Conservation (phyloP, 495 filamentous ascomycete genomes). For the Aspergillus saccharolyticus region DNA sequence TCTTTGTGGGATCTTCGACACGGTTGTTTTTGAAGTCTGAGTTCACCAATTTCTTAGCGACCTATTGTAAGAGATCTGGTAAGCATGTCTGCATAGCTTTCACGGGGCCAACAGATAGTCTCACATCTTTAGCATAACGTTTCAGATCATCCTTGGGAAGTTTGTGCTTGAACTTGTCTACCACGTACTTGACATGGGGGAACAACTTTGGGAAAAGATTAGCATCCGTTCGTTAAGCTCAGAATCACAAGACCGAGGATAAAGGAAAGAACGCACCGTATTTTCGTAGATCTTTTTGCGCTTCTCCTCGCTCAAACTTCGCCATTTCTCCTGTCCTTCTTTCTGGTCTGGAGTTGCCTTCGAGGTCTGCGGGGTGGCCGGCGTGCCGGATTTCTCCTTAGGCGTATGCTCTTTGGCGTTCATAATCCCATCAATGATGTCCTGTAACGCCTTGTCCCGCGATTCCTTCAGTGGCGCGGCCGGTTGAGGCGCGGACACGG, state of each 20-base stretch:
- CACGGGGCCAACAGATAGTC: slow-evolving; percentile 5
- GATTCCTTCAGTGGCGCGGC: slow-evolving; percentile 60
- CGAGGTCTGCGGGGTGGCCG: slow-evolving; percentile 43
- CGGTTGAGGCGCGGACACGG: slow-evolving; percentile 57
- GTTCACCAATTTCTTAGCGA: slow-evolving; percentile 77
- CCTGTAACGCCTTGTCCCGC: slow-evolving; percentile 65
- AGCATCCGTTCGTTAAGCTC: background rate
- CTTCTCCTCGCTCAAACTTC: slow-evolving; percentile 71
- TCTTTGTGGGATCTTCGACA: slow-evolving; percentile 75
- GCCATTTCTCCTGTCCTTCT: slow-evolving; percentile 71
- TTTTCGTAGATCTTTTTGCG: slow-evolving; percentile 91
- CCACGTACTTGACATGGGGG: slow-evolving; percentile 76
- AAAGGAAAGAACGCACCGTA: slow-evolving; percentile 53
- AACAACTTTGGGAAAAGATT: slow-evolving; percentile 56
- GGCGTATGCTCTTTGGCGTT: slow-evolving; percentile 63
- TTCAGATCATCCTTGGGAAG: slow-evolving; percentile 85
- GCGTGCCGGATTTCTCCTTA: slow-evolving; percentile 51
- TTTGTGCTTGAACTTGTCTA: slow-evolving; percentile 79
- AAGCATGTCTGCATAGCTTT: background rate
- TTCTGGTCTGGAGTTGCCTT: slow-evolving; percentile 59
- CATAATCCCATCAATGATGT: slow-evolving; percentile 81
- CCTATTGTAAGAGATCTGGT: slow-evolving; percentile 29
- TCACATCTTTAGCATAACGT: slow-evolving; percentile 76
- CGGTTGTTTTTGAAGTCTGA: slow-evolving; percentile 84
- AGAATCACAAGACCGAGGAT: background rate